Conservation (phyloP, 2,329 filamentous ascomycete species). For the Daldinia eschscholtzii region DNA sequence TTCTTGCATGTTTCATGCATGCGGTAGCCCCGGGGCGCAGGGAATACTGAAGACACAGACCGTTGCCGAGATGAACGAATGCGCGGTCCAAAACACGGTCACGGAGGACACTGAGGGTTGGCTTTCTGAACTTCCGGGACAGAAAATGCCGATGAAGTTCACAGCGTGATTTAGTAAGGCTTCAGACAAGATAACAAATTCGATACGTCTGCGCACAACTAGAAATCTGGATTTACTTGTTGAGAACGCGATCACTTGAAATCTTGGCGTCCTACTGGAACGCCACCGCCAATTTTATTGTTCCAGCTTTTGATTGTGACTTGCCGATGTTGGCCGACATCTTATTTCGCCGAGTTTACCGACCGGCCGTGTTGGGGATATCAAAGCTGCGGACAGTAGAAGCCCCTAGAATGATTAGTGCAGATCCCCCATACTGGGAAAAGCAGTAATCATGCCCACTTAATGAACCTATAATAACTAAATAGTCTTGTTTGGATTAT, state of each 20-base stretch:
- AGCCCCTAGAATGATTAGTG: not conserved
- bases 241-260: no score
- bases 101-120: conserved; percentile 51
- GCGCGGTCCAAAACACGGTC: conserved; percentile 49
- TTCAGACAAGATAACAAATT: not conserved
- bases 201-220: not conserved
- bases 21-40: conserved; percentile 49
- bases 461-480: not conserved
- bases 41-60: conserved; percentile 52
- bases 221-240: not conserved
- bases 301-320: not conserved
- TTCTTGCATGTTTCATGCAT: conserved; percentile 54
- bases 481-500: not conserved
- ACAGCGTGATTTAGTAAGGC: not conserved
- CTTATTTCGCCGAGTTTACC: not conserved
- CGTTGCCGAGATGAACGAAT: conserved; percentile 52
- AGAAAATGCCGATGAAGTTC: conserved; percentile 20
- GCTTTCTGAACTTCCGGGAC: conserved; percentile 30
- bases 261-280: no score
- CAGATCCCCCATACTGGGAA: not conserved
- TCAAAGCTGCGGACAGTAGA: not conserved
- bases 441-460: not conserved
- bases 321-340: not conserved
- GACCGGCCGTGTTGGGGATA: not conserved
- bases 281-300: no score